phyloP scores from a whole-genome alignment of 2,329 filamentous ascomycete species.

The Colletotrichum tamarilloi region DNA sequence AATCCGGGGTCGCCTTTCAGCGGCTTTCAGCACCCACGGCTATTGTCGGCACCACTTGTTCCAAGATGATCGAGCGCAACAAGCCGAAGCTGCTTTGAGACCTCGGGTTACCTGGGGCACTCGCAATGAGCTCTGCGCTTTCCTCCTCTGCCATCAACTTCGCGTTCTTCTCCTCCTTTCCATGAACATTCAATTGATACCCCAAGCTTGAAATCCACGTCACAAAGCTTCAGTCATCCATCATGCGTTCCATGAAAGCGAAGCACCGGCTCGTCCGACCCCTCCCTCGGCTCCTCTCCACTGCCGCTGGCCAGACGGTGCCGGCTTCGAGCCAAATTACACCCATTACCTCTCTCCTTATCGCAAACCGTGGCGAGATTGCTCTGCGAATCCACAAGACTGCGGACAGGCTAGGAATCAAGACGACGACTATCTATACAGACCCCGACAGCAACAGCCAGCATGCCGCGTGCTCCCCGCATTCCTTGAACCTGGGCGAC shows the following conservation, averaged over 20 bases:
- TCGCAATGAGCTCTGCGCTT: neutral
- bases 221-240: constrained; percentile 34
- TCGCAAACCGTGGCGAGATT: constrained; percentile 97
- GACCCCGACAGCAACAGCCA: constrained; percentile 89
- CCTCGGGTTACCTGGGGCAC: constrained; percentile 17
- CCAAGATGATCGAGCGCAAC: neutral
- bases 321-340: constrained; percentile 46
- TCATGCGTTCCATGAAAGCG: constrained; percentile 67
- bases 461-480: constrained; percentile 87
- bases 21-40: constrained; percentile 28
- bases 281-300: constrained; percentile 51
- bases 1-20: constrained; percentile 28
- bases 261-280: constrained; percentile 60
- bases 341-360: constrained; percentile 83
- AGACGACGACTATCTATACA: constrained; percentile 94
- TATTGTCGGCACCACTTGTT: constrained; percentile 28
- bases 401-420: constrained; percentile 87
- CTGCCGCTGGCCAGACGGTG: constrained; percentile 28
- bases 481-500: constrained; percentile 84
- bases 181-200: constrained; percentile 1
- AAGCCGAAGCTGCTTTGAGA: constrained; percentile 29
- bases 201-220: neutral
- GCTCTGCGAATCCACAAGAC: constrained; percentile 92
- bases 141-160: neutral
- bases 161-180: neutral